These are phyloP conservation scores for Chimonanthus salicifolius DNA, from an alignment of 164 flowering plant species.

Conservation along the genomic window DNA sequence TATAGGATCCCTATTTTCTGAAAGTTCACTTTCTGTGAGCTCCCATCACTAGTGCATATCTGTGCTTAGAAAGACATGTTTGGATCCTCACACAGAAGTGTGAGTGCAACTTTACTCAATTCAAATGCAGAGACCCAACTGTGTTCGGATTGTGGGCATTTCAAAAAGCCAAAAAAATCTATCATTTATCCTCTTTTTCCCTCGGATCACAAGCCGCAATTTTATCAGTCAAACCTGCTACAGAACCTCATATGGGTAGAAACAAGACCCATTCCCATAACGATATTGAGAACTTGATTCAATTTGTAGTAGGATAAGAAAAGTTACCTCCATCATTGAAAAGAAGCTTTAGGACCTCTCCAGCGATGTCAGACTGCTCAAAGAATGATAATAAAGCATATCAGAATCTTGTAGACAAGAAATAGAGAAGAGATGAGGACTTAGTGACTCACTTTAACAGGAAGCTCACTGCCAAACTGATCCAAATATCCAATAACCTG, in stretches of 20 bases:
- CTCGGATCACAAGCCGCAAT: too few species aligned
- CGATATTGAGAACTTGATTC: background rate
- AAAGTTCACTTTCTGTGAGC: too few species aligned
- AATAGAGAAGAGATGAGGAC: background rate
- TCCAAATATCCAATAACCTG: slow-evolving; percentile 84
- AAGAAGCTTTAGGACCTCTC: slow-evolving; percentile 77
- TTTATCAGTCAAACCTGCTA: too few species aligned
- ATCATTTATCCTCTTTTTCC: too few species aligned
- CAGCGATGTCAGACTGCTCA: slow-evolving; percentile 81
- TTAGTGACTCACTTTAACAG: slow-evolving; percentile 53
- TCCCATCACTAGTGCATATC: background rate
- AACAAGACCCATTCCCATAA: too few species aligned
- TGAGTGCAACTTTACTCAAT: too few species aligned
- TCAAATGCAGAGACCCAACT: too few species aligned
- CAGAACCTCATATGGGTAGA: too few species aligned
- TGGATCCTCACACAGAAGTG: background rate
- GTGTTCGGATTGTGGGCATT: too few species aligned
- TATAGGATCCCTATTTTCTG: background rate
- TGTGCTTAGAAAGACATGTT: background rate
- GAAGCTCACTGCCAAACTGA: slow-evolving; percentile 76
- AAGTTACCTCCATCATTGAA: slow-evolving; percentile 68
- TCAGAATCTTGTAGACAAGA: background rate
- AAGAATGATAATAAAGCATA: slow-evolving; percentile 4
- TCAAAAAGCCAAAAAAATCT: too few species aligned
- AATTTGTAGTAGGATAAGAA: slow-evolving; percentile 3